Conservation (phyloP, 345 rosid genomes). For the Excoecaria agallocha region DNA sequence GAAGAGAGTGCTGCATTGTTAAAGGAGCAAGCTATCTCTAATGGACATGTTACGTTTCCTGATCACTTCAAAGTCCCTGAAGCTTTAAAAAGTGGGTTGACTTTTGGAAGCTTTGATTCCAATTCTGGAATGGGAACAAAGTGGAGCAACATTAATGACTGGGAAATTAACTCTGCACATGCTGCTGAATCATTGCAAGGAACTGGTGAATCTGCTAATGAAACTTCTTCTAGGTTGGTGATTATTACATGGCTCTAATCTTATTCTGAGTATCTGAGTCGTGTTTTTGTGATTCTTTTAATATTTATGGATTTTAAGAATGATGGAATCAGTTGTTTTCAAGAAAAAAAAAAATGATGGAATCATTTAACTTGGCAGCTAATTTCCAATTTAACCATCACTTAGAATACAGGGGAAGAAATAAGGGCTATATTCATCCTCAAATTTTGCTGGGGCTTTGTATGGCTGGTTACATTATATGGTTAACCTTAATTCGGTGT, state of each 20-base stretch:
- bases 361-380: not conserved
- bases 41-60: conserved; percentile 73
- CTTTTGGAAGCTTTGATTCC: conserved; percentile 83
- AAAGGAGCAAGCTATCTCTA: conserved; percentile 34
- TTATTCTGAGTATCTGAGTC: not conserved
- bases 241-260: not conserved
- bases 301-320: not conserved
- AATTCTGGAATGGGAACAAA: conserved; percentile 38
- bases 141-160: conserved; percentile 21
- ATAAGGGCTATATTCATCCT: not conserved
- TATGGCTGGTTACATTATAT: not conserved
- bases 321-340: not conserved
- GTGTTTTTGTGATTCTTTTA: not conserved
- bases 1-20: conserved; percentile 35
- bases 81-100: conserved; percentile 64
- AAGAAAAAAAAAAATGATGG: not conserved
- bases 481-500: not conserved
- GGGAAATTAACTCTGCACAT: conserved; percentile 34
- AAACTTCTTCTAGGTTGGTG: conserved; percentile 64
- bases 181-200: conserved; percentile 38
- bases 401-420: not conserved
- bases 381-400: not conserved
- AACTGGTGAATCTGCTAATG: conserved; percentile 38
- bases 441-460: not conserved
- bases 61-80: conserved; percentile 67